These are phyloP conservation scores for Pholiota microspora DNA, from an alignment of 768 basidiomycete species.

Conservation along the genomic window DNA sequence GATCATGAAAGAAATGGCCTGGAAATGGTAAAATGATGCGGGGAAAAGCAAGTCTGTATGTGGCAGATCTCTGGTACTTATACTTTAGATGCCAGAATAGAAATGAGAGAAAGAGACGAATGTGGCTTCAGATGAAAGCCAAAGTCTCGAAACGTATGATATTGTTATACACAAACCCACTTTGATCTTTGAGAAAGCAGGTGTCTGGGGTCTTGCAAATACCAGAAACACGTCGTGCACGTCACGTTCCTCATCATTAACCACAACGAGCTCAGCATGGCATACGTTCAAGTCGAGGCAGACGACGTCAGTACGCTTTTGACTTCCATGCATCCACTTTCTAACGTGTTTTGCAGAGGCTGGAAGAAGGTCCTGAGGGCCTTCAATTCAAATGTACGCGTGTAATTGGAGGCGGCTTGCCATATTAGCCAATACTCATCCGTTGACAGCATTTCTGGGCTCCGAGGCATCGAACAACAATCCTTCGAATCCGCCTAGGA, in stretches of 20 bases:
- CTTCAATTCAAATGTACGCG: constrained; percentile 70
- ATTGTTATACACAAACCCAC: too few relatives aligned
- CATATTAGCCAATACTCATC: background rate
- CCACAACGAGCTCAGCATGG: constrained; percentile 41
- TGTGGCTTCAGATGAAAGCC: background rate
- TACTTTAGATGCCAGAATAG: too few relatives aligned
- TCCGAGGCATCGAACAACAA: constrained; percentile 33
- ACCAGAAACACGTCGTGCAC: constrained; percentile 12
- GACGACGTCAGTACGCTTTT: constrained; percentile 53
- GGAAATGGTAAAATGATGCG: too few relatives aligned
- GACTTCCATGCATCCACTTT: background rate
- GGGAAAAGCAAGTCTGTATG: too few relatives aligned
- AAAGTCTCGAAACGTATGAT: too few relatives aligned
- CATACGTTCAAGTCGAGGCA: constrained; percentile 69
- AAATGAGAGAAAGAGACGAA: background rate
- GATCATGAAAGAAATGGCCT: too few relatives aligned
- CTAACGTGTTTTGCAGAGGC: constrained; percentile 30
- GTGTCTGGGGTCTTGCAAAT: constrained; percentile 13
- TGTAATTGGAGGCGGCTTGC: background rate
- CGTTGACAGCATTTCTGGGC: constrained; percentile 54
- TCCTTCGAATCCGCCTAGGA: constrained; percentile 22
- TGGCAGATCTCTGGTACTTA: too few relatives aligned
- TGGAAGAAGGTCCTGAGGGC: constrained; percentile 68
- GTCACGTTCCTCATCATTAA: constrained; percentile 11
- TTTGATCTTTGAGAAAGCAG: background rate